Evolutionary conservation across 2,329 filamentous ascomycete species (phyloP).

Genomic region (Cercospora beticola): DNA sequence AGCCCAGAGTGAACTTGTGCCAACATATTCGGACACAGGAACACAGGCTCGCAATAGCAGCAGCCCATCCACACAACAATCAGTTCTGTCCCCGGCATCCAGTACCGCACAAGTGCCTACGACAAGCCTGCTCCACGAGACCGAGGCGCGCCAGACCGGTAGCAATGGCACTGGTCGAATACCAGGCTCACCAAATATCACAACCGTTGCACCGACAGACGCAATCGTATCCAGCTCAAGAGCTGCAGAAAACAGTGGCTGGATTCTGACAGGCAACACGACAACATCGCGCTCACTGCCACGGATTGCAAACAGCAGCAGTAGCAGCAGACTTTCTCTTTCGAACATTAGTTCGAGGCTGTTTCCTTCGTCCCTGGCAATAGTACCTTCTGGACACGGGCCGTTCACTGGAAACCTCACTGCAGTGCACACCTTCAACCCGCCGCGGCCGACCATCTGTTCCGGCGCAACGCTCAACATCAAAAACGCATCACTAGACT

Average conservation of each 20-base stretch:
- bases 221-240: neutral
- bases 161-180: neutral
- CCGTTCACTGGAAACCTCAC: neutral
- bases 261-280: neutral
- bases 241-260: neutral
- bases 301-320: neutral
- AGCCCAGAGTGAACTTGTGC: neutral
- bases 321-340: neutral
- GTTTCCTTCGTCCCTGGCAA: neutral
- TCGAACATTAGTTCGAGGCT: neutral
- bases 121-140: neutral
- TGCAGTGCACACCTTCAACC: conserved; percentile 4
- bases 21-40: neutral
- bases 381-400: neutral
- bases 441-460: conserved; percentile 23
- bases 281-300: neutral
- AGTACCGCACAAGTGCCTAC: neutral
- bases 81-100: neutral
- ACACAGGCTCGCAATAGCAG: neutral
- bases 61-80: neutral
- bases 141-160: neutral
- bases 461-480: conserved; percentile 39
- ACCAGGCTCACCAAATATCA: neutral
- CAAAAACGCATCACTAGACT: conserved; percentile 37
- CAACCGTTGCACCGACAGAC: neutral